These are phyloP conservation scores for Fusarium sp. DNA, from an alignment of 2,329 filamentous ascomycete genomes.

Conservation along the genomic window DNA sequence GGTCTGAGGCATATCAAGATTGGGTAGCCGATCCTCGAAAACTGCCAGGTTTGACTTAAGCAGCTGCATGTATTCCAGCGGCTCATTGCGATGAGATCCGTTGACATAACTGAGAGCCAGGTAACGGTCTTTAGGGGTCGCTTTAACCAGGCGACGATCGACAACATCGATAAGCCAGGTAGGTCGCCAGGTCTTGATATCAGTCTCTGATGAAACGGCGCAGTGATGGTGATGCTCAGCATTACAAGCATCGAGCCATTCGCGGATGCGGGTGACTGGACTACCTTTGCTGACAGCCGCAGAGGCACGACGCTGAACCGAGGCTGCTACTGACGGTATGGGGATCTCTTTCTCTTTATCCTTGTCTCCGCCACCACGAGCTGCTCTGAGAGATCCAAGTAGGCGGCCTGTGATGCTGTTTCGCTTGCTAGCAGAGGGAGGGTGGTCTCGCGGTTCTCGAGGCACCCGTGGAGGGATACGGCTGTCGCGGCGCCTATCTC, in stretches of 20 bases:
- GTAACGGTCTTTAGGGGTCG: constrained; percentile 55
- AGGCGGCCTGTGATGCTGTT: constrained; percentile 57
- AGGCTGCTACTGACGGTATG: constrained; percentile 32
- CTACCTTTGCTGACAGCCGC: constrained; percentile 48
- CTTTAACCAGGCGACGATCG: constrained; percentile 53
- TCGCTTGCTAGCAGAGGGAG: constrained; percentile 49
- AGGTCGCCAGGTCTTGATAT: constrained; percentile 52
- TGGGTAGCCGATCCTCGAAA: constrained; percentile 51
- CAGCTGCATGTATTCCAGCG: constrained; percentile 48
- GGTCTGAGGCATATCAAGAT: constrained; percentile 54
- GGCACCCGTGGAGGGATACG: constrained; percentile 24
- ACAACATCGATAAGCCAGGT: constrained; percentile 56
- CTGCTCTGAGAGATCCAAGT: constrained; percentile 50
- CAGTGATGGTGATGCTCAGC: constrained; percentile 57
- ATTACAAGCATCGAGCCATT: constrained; percentile 58
- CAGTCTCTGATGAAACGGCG: constrained; percentile 42
- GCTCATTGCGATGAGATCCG: constrained; percentile 47
- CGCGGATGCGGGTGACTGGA: constrained; percentile 53
- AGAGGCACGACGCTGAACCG: constrained; percentile 48
- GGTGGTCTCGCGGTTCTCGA: constrained; percentile 36
- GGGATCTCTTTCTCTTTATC: constrained; percentile 37
- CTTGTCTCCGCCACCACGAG: constrained; percentile 46
- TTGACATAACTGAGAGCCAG: constrained; percentile 61
- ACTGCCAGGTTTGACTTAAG: constrained; percentile 52
- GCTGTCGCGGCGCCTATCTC: constrained; percentile 43